Conservation (phyloP, 257 asterid species). For the Nicotiana paniculata region DNA sequence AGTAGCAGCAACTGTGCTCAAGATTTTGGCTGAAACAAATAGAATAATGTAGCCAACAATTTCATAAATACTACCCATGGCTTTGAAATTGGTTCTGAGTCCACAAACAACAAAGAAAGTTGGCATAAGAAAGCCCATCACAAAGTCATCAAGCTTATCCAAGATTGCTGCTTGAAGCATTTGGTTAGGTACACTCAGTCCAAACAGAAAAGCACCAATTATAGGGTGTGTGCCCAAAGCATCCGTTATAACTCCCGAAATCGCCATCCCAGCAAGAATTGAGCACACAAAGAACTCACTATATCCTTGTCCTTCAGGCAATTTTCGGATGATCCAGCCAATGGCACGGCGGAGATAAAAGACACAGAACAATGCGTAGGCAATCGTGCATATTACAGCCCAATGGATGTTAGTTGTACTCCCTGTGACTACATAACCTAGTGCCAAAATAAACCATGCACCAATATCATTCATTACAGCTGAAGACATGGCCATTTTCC, state of each 20-base stretch:
- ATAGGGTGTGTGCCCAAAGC: slow-evolving; percentile 81
- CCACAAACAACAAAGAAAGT: slow-evolving; percentile 75
- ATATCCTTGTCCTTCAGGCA: slow-evolving; percentile 78
- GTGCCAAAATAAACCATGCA: slow-evolving; percentile 60
- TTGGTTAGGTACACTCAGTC: slow-evolving; percentile 65
- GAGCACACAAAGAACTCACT: slow-evolving; percentile 75
- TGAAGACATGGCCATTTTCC: slow-evolving; percentile 53
- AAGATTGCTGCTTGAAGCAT: slow-evolving; percentile 59
- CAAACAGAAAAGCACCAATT: slow-evolving; percentile 81
- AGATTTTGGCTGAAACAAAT: slow-evolving; percentile 34
- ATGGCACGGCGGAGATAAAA: slow-evolving; percentile 57
- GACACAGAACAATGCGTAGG: slow-evolving; percentile 29
- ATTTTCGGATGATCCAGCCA: slow-evolving; percentile 52
- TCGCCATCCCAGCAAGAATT: slow-evolving; percentile 40
- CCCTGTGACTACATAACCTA: slow-evolving; percentile 38
- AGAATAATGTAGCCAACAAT: slow-evolving; percentile 22
- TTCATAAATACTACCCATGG: neutral
- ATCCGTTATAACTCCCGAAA: slow-evolving; percentile 57
- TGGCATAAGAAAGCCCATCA: slow-evolving; percentile 74
- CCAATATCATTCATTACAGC: slow-evolving; percentile 49
- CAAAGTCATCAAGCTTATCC: slow-evolving; percentile 71
- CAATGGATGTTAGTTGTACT: slow-evolving; percentile 20
- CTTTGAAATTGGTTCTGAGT: slow-evolving; percentile 45
- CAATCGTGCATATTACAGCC: slow-evolving; percentile 40
- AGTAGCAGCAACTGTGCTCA: slow-evolving; percentile 35